Evolutionary conservation across 306 rosid genomes (phyloP).

Genomic region (Citrullus mucosospermus): DNA sequence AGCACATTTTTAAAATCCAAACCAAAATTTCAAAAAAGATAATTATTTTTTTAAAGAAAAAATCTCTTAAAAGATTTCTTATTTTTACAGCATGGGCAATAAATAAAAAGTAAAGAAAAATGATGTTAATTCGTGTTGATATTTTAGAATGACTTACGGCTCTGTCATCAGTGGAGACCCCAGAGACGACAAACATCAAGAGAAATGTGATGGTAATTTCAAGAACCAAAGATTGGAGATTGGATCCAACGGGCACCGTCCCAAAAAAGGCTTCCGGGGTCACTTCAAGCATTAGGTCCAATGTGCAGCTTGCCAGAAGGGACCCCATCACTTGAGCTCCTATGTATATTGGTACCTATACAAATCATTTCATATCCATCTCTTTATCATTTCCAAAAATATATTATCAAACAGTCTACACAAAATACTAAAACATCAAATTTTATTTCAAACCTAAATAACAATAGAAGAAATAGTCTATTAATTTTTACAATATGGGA

Average conservation of each 20-base stretch:
- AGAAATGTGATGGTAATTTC: slow-evolving; percentile 24
- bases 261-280: slow-evolving; percentile 16
- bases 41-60: too few relatives aligned
- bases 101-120: not conserved
- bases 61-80: too few relatives aligned
- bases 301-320: slow-evolving; percentile 21
- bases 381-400: not conserved
- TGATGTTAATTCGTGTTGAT: not conserved
- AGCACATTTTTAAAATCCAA: too few relatives aligned
- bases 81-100: not conserved
- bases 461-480: too few relatives aligned
- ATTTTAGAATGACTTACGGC: slow-evolving; percentile 5
- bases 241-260: slow-evolving; percentile 22
- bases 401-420: not conserved
- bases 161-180: slow-evolving; percentile 18
- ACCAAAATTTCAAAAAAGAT: too few relatives aligned
- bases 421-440: too few relatives aligned
- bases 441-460: too few relatives aligned
- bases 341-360: slow-evolving; percentile 21
- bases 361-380: not conserved
- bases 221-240: slow-evolving; percentile 12
- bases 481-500: too few relatives aligned
- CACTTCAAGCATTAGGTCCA: slow-evolving; percentile 10
- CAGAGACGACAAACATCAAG: slow-evolving; percentile 30
- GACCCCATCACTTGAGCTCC: slow-evolving; percentile 22